Evolutionary conservation across 768 basidiomycete species (phyloP), one percentile per base, ranked within the genome.

Genomic region (Naganishia antarctica): DNA sequence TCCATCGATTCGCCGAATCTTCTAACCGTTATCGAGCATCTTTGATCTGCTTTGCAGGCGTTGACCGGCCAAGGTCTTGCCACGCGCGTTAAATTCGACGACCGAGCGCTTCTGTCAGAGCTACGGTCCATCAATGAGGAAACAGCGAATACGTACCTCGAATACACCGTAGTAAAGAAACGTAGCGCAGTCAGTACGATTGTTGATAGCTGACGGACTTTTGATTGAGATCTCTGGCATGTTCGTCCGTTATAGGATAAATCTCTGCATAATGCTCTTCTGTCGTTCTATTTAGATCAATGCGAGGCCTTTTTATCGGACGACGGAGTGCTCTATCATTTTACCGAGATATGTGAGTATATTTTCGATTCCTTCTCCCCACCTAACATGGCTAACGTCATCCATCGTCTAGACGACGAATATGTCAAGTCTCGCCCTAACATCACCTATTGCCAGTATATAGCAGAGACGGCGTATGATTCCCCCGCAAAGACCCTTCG

Each of bases 391-490:
- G 11, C 31, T 50, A 21, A 44, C 49, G n/a, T 53, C 32, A 34
- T 1, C 40, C 26, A 18, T 47, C n/a, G 31, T 15, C 5, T 46
- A 69, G 68, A 59, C 25, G 65, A 69, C 6, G 65, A 69, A 28
- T 69, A 69, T 44, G 26, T 51, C 8, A 44, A 31, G 13, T 63
- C 60, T 26, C 61, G 61, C 21, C 68, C 68, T 37, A 23, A 28
- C 15, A 25, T 63, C 1, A 66, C 86, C 0, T 89, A 87, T 76
- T 73, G 90, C 7, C 81, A 85, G 5, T 90, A 91, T 76, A 87
- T 93, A 67, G 81, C 86, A 3, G 85, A 87, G n/a, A 87, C 87
- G 25, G 89, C 90, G 4, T 90, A 90, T 0, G 84, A 89, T 62
- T 88, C 89, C 0, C 82, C 83, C 16, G 82, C 85, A 63, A 91